A percentile compares a stretch with the other conserved stretches of the same genome.
Evolutionary conservation across 768 basidiomycete genomes (phyloP).

Genomic region (Pseudohyphozyma bogoriensis): DNA sequence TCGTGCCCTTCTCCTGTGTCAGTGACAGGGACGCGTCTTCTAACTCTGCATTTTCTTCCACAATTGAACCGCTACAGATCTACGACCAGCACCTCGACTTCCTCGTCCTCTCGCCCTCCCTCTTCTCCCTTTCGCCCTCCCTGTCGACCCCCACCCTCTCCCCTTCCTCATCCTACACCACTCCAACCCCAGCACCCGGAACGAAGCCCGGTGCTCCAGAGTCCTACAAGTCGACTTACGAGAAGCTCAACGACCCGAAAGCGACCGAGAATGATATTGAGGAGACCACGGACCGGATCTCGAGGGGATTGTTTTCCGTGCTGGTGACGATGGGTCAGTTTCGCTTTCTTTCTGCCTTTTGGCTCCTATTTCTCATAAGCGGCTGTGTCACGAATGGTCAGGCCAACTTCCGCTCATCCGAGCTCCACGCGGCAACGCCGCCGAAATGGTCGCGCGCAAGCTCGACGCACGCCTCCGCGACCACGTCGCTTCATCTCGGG

Average conservation of each 20-base stretch:
- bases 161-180: slow-evolving; percentile 38
- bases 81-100: slow-evolving; percentile 96
- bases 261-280: slow-evolving; percentile 87
- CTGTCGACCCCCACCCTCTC: slow-evolving; percentile 38
- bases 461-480: slow-evolving; percentile 86
- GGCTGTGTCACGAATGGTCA: no score
- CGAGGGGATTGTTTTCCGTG: slow-evolving; percentile 81
- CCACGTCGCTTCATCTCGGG: slow-evolving; percentile 49
- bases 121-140: slow-evolving; percentile 74
- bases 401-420: slow-evolving; percentile 91
- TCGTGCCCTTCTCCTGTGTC: no score
- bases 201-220: neutral
- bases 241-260: slow-evolving; percentile 78
- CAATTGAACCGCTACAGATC: no score
- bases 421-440: slow-evolving; percentile 88
- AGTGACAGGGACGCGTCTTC: neutral
- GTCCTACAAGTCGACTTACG: slow-evolving; percentile 52
- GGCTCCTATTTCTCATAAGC: neutral
- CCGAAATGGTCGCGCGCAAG: slow-evolving; percentile 98
- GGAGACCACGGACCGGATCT: slow-evolving; percentile 81
- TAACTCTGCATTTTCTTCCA: neutral
- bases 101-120: slow-evolving; percentile 78
- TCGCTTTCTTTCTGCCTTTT: neutral
- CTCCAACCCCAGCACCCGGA: neutral
- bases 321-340: slow-evolving; percentile 69